These are phyloP conservation scores for Jatropha multifida DNA, from an alignment of 441 rosid species.

Conservation along the genomic window DNA sequence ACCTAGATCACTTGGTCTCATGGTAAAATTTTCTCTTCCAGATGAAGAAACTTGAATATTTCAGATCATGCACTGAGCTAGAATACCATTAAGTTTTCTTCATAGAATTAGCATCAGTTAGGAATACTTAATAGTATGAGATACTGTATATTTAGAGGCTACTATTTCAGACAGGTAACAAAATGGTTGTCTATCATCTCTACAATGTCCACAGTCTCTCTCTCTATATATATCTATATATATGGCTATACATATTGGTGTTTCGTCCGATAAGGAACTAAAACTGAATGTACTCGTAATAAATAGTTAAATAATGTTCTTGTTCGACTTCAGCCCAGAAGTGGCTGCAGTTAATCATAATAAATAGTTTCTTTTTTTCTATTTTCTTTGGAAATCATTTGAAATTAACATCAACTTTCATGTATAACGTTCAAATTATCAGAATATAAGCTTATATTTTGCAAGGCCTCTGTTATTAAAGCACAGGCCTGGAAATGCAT, in stretches of 20 bases:
- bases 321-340: not conserved
- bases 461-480: not conserved
- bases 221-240: too few relatives aligned
- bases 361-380: not conserved
- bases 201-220: too few relatives aligned
- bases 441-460: not conserved
- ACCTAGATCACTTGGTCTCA: slow-evolving; percentile 13
- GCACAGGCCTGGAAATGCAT: slow-evolving; percentile 1
- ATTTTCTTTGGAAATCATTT: not conserved
- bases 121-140: not conserved
- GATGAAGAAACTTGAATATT: slow-evolving; percentile 1
- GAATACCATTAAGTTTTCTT: not conserved
- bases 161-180: too few relatives aligned
- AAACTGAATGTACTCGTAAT: not conserved
- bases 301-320: not conserved
- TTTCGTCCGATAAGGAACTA: not conserved
- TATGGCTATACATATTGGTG: not conserved
- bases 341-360: not conserved
- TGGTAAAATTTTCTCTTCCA: slow-evolving; percentile 26
- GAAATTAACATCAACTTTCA: slow-evolving; percentile 1
- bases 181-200: too few relatives aligned
- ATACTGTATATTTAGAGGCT: not conserved
- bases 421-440: not conserved
- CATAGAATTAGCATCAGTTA: not conserved
- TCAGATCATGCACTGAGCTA: not conserved